Percentiles rank a stretch among this genome's conserved stretches.
Evolutionary conservation across 306 rosid species (phyloP).

Genomic region (Dryas octopetala): DNA sequence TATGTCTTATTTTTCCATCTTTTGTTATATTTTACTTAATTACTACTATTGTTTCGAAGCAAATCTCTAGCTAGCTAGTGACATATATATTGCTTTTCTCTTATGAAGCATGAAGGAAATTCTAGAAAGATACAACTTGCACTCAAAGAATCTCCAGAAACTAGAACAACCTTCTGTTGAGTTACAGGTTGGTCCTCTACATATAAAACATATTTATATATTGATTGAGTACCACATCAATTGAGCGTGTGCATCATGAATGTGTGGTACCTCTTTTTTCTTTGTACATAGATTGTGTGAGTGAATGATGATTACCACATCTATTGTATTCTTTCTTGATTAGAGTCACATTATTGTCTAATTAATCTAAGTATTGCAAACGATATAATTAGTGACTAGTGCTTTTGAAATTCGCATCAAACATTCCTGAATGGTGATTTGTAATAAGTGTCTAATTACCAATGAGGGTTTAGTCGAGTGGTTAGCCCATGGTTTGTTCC

Average conservation of each 20-base stretch:
- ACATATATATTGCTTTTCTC: constrained; percentile 18
- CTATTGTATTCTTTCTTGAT: neutral
- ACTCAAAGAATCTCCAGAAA: constrained; percentile 71
- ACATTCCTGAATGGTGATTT: neutral
- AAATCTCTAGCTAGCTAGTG: neutral
- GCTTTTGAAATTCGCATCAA: no score
- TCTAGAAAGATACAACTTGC: constrained; percentile 70
- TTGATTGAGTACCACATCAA: neutral
- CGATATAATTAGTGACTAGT: no score
- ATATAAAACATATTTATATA: neutral
- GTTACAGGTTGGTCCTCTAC: constrained; percentile 54
- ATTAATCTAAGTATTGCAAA: neutral
- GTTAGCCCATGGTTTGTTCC: no score
- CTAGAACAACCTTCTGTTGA: constrained; percentile 82
- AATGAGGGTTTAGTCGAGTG: no score
- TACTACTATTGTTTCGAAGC: neutral
- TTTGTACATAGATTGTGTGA: neutral
- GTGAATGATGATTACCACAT: neutral
- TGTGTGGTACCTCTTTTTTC: neutral
- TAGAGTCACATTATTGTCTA: neutral
- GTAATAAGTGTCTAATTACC: neutral
- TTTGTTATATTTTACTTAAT: neutral
- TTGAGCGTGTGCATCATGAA: no score
- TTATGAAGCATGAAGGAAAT: constrained; percentile 74
- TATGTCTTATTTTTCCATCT: neutral